Evolutionary conservation across 805 yeast genomes (phyloP).

Genomic region (Ogataea nakhonphanomensis): DNA sequence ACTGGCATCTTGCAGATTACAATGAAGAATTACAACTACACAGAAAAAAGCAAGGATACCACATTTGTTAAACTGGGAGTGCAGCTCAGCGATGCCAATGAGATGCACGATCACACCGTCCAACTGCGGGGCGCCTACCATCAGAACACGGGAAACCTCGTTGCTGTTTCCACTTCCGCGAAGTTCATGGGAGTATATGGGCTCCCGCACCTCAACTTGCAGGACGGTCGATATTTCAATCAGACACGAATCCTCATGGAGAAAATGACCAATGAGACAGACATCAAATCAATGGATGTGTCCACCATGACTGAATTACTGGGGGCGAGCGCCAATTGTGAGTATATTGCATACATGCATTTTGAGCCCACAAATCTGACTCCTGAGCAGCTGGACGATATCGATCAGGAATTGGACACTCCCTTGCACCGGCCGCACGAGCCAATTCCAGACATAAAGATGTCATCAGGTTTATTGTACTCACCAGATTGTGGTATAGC

Average conservation of each 20-base stretch:
- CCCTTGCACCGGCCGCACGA: constrained; percentile 82
- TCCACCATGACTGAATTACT: constrained; percentile 37
- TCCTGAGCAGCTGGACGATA: constrained; percentile 48
- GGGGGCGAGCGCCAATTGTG: constrained; percentile 50
- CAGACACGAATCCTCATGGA: constrained; percentile 42
- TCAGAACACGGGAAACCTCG: constrained; percentile 59
- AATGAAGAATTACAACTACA: constrained; percentile 16
- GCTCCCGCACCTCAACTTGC: constrained; percentile 52
- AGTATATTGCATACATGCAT: constrained; percentile 66
- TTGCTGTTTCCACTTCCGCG: constrained; percentile 58
- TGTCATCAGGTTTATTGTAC: constrained; percentile 60
- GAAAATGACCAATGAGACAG: constrained; percentile 42
- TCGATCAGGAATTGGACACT: constrained; percentile 67
- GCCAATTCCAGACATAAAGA: constrained; percentile 50
- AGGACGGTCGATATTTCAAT: constrained; percentile 39
- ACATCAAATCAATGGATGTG: constrained; percentile 36
- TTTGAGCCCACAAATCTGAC: constrained; percentile 56
- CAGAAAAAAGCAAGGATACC: constrained; percentile 24
- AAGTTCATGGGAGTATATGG: constrained; percentile 62
- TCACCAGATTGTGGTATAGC: constrained; percentile 87
- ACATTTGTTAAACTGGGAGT: constrained; percentile 33
- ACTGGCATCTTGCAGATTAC: constrained; percentile 23
- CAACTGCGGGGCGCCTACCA: constrained; percentile 62
- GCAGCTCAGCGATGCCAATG: constrained; percentile 41
- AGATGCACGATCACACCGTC: constrained; percentile 47